Percentiles rank a stretch among this genome's conserved stretches.
Conservation (phyloP, 1,284 basidiomycete genomes). For the Coriolopsis trogii region DNA sequence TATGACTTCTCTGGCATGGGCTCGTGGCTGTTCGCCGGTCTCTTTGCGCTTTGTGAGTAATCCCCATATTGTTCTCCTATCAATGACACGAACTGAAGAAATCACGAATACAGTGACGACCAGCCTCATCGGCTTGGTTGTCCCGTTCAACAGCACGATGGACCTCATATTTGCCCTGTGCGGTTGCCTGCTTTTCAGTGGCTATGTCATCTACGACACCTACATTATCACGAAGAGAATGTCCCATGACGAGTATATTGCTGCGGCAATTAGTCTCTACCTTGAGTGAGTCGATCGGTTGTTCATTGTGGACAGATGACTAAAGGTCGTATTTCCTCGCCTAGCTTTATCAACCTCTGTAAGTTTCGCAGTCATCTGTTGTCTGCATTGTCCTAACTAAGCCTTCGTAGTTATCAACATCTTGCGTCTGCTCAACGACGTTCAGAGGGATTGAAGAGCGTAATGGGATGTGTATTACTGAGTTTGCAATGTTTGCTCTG, state of each 20-base stretch:
- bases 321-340: neutral
- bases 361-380: slow-evolving; percentile 10
- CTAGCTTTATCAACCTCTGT: slow-evolving; percentile 39
- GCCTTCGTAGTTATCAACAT: slow-evolving; percentile 35
- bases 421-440: slow-evolving; percentile 35
- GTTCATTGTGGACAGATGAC: slow-evolving; percentile 32
- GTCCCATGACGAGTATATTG: slow-evolving; percentile 86
- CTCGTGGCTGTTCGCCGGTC: slow-evolving; percentile 79
- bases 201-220: slow-evolving; percentile 86
- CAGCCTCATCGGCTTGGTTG: slow-evolving; percentile 76
- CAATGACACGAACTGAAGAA: no score
- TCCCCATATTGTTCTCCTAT: no score
- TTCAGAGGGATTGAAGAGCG: slow-evolving; percentile 23
- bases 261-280: slow-evolving; percentile 86
- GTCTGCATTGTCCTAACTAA: neutral
- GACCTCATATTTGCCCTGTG: slow-evolving; percentile 79
- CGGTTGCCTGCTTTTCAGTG: slow-evolving; percentile 84
- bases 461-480: neutral
- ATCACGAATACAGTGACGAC: slow-evolving; percentile 81
- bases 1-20: slow-evolving; percentile 89
- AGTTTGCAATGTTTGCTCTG: no score
- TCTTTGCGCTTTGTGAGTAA: slow-evolving; percentile 70
- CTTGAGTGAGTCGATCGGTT: slow-evolving; percentile 65
- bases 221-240: slow-evolving; percentile 80
- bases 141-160: slow-evolving; percentile 78